Percentiles rank a stretch among this genome's conserved stretches.
These are phyloP conservation scores for Colletotrichum karsti DNA, from an alignment of 2,329 filamentous ascomycete species.

Conservation along the genomic window DNA sequence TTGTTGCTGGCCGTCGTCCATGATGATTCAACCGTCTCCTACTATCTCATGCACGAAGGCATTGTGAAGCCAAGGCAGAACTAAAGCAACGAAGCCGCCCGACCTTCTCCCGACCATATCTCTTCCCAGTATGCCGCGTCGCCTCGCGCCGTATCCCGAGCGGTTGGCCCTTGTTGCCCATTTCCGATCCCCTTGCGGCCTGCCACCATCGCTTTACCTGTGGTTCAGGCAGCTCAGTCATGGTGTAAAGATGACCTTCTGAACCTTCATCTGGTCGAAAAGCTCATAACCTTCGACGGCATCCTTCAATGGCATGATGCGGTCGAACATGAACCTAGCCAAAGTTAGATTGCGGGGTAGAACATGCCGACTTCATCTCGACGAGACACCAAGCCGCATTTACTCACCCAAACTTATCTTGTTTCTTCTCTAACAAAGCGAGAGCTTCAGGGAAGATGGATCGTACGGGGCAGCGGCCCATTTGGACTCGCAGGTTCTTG, in stretches of 20 bases:
- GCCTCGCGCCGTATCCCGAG: no score
- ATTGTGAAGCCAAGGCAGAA: constrained; percentile 88
- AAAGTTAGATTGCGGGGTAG: neutral
- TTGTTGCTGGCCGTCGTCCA: constrained; percentile 79
- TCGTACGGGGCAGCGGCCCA: constrained; percentile 80
- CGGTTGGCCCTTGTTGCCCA: neutral
- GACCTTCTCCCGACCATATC: neutral
- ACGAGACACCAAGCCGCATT: neutral
- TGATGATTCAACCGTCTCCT: constrained; percentile 84
- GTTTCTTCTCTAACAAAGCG: constrained; percentile 70
- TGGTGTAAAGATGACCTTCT: constrained; percentile 76
- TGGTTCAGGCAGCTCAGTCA: constrained; percentile 33
- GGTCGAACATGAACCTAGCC: constrained; percentile 77
- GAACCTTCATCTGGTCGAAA: constrained; percentile 77
- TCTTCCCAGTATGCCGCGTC: neutral
- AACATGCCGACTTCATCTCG: neutral
- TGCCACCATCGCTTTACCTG: neutral
- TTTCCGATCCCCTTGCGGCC: no score
- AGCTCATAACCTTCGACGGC: constrained; percentile 75
- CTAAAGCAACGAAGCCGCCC: constrained; percentile 43
- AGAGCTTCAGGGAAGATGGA: constrained; percentile 75
- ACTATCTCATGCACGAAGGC: constrained; percentile 88
- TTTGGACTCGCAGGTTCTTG: constrained; percentile 78
- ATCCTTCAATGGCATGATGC: constrained; percentile 74
- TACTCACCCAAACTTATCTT: constrained; percentile 71